These are phyloP conservation scores for Mycena sanguinolenta DNA, from an alignment of 768 basidiomycete genomes.

Conservation along the genomic window DNA sequence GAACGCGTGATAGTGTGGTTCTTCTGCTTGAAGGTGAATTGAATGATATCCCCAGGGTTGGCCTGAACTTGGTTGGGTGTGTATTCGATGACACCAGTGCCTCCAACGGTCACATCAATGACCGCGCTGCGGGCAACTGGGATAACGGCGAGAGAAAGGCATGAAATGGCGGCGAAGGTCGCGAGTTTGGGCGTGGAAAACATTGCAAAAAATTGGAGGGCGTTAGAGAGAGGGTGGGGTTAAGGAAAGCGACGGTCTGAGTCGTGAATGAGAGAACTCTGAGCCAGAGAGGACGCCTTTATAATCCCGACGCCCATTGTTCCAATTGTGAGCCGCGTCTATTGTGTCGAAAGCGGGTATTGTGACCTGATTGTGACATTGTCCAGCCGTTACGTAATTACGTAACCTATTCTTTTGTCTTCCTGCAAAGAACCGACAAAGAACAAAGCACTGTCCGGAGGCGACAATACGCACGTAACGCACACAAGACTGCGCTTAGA, in stretches of 20 bases:
- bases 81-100: conserved; percentile 55
- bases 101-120: conserved; percentile 64
- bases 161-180: conserved; percentile 36
- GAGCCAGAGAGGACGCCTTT: not conserved
- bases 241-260: conserved; percentile 22
- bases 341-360: no score
- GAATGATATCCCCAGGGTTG: conserved; percentile 43
- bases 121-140: conserved; percentile 51
- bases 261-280: conserved; percentile 4
- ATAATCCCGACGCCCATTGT: not conserved
- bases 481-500: not conserved
- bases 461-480: conserved; percentile 5
- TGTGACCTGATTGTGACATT: no score
- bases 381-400: not conserved
- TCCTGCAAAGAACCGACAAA: no score
- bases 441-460: no score
- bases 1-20: conserved; percentile 75
- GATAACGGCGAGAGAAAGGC: conserved; percentile 47
- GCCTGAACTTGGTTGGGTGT: conserved; percentile 46
- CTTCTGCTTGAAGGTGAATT: conserved; percentile 67
- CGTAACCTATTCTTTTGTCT: not conserved
- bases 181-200: conserved; percentile 40
- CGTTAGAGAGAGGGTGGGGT: not conserved
- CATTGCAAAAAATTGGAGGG: conserved; percentile 29
- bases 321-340: no score